phyloP scores from a whole-genome alignment of 139 green algal genomes.

The Tetraselmis striata region DNA sequence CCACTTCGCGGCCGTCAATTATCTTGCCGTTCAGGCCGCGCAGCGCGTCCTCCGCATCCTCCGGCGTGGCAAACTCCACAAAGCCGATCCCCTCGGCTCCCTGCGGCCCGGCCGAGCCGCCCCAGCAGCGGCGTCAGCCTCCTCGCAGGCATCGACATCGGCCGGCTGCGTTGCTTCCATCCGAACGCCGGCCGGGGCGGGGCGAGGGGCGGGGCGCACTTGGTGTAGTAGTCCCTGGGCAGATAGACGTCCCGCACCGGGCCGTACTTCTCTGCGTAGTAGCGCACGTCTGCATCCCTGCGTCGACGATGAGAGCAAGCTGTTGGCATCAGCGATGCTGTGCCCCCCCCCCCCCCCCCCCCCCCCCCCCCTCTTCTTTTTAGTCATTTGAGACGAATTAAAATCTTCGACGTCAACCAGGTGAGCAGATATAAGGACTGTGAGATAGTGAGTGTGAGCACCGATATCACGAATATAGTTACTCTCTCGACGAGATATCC shows the following conservation, averaged over 20 bases:
- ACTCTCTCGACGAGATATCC: too few species aligned
- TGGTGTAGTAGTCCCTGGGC: slow-evolving; percentile 33
- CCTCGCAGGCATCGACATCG: neutral
- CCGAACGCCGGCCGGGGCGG: too few species aligned
- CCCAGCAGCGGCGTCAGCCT: neutral
- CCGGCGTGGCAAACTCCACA: slow-evolving; percentile 41
- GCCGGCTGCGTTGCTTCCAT: neutral
- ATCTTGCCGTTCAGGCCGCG: slow-evolving; percentile 25
- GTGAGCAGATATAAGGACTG: too few species aligned
- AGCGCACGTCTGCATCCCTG: slow-evolving; percentile 23
- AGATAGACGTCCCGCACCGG: slow-evolving; percentile 36
- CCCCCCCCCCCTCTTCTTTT: too few species aligned
- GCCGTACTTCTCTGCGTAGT: slow-evolving; percentile 36
- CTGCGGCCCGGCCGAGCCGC: neutral
- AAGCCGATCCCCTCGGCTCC: slow-evolving; percentile 48
- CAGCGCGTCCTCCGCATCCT: slow-evolving; percentile 46
- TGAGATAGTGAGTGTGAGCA: too few species aligned
- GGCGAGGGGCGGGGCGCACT: slow-evolving; percentile 1
- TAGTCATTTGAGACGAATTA: too few species aligned
- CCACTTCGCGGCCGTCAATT: slow-evolving; percentile 40
- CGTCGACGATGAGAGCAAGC: too few species aligned
- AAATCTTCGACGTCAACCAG: too few species aligned
- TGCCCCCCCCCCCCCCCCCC: too few species aligned
- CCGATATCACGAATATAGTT: too few species aligned
- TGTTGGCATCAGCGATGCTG: too few species aligned